Evolutionary conservation across 2,329 filamentous ascomycete species (phyloP).

Genomic region (Sporothrix brunneoviolacea): DNA sequence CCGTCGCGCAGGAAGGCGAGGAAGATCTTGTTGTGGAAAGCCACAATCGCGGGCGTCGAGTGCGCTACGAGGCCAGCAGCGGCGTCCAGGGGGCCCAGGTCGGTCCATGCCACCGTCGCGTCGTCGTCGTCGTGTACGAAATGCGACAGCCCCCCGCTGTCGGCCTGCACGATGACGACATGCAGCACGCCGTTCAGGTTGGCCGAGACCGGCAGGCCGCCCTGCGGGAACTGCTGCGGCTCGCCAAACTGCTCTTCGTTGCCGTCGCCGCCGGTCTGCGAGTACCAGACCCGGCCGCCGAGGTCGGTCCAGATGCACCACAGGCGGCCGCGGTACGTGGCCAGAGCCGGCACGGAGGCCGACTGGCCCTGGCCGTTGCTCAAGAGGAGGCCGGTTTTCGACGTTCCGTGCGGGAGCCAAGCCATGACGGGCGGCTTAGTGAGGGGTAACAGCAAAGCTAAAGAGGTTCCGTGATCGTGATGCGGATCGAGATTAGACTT

Average conservation of each 20-base stretch:
- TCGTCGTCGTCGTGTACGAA: slow-evolving; percentile 28
- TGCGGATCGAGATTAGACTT: too few species aligned
- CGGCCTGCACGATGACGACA: slow-evolving; percentile 24
- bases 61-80: slow-evolving; percentile 21
- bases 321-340: slow-evolving; percentile 29
- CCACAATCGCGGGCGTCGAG: slow-evolving; percentile 25
- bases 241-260: slow-evolving; percentile 23
- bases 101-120: slow-evolving; percentile 20
- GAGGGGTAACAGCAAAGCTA: neutral
- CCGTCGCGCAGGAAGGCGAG: slow-evolving; percentile 25
- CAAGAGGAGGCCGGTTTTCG: slow-evolving; percentile 23
- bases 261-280: slow-evolving; percentile 21
- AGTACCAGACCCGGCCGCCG: slow-evolving; percentile 27
- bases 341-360: slow-evolving; percentile 28
- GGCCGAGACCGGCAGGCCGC: slow-evolving; percentile 27
- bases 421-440: slow-evolving; percentile 12
- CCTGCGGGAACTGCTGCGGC: slow-evolving; percentile 24
- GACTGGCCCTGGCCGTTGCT: slow-evolving; percentile 24
- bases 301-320: slow-evolving; percentile 31
- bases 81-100: slow-evolving; percentile 21
- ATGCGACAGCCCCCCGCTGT: slow-evolving; percentile 25
- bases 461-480: too few species aligned
- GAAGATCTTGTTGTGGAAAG: slow-evolving; percentile 31
- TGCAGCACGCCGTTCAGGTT: slow-evolving; percentile 30
- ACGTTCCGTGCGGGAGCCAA: slow-evolving; percentile 28